Evolutionary conservation across 2,329 filamentous ascomycete species (phyloP), one percentile per base, ranked within the genome.

Genomic region (Tolypocladium cylindrosporum): DNA sequence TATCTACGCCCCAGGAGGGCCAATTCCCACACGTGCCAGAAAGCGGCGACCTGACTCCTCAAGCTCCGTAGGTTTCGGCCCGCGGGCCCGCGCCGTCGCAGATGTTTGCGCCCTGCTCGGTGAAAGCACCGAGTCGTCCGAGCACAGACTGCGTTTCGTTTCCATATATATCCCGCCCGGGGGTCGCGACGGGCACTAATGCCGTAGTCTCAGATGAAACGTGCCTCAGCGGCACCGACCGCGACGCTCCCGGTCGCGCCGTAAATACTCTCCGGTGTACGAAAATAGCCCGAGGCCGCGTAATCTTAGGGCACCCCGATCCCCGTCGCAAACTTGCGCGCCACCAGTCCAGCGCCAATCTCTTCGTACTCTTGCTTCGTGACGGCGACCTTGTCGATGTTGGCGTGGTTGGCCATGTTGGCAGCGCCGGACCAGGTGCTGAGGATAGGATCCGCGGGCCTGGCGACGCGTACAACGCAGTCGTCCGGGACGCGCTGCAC

Each of bases 291-390:
- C 31, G 11, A 31, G 31, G 19, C 14, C 19, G 14, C 9, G 7
- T 7, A 27, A 34, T 14, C 11, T 61, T 51, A 62, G 11, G 60
- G 61, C 2, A 57, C 42, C 34, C 41, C 43, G 41, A 60, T 45
- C 21, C 58, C 62, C 1, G 59, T 63, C 0, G 76, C 77, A 69
- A 96, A 94, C 67, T 83, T 90, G 66, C 84, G 86, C 36, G 84
- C 84, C 31, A 89, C 79, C 89, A 90, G 93, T 1, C 75, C 77
- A 57, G 82, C 83, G 10, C 94, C 94, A 67, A 91, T 75, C 71
- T 99, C 94, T 55, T 94, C 85, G 70, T 99, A 99, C 68, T 99
- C 91, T 61, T 89, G 82, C 69, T 89, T 90, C 0, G 90, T 94
- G n/a, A 97, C 89, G 2, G 85, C 81, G 14, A 91, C 73, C 54